phyloP scores from a whole-genome alignment of 108 stramenopile genomes.

The Fragilariopsis cylindrus region DNA sequence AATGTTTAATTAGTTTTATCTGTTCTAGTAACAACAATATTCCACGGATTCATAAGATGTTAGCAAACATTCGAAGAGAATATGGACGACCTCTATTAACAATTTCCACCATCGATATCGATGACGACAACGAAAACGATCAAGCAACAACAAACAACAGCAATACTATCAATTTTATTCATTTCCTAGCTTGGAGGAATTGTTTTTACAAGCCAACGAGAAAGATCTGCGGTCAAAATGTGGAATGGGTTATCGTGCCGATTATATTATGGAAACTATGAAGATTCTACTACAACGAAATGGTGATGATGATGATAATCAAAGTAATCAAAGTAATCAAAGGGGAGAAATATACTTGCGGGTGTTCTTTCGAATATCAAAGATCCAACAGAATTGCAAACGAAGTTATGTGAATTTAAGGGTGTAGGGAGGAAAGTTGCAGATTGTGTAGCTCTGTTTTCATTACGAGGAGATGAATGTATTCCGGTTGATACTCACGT shows the following conservation, averaged over 20 bases:
- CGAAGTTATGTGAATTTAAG: slow-evolving; percentile 64
- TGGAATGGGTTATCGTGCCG: slow-evolving; percentile 96
- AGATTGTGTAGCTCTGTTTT: slow-evolving; percentile 98
- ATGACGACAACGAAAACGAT: background rate
- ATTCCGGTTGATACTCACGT: slow-evolving; percentile 98
- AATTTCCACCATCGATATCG: slow-evolving; percentile 8
- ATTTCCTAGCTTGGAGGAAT: slow-evolving; percentile 79
- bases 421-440: slow-evolving; percentile 98
- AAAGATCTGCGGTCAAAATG: slow-evolving; percentile 68
- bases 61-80: slow-evolving; percentile 67
- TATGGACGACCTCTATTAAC: slow-evolving; percentile 76
- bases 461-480: slow-evolving; percentile 78
- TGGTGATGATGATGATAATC: background rate
- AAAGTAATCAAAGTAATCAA: background rate
- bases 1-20: slow-evolving; percentile 97
- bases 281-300: slow-evolving; percentile 33
- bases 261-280: slow-evolving; percentile 85
- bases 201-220: slow-evolving; percentile 62
- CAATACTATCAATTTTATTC: slow-evolving; percentile 51
- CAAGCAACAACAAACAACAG: background rate
- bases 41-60: slow-evolving; percentile 92
- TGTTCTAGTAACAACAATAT: slow-evolving; percentile 99
- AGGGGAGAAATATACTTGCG: slow-evolving; percentile 74
- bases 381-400: slow-evolving; percentile 65
- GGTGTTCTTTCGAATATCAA: slow-evolving; percentile 25